Evolutionary conservation across 345 rosid genomes (phyloP), one percentile per base, ranked within the genome.

Genomic region (Zanthoxylum bungeanum): DNA sequence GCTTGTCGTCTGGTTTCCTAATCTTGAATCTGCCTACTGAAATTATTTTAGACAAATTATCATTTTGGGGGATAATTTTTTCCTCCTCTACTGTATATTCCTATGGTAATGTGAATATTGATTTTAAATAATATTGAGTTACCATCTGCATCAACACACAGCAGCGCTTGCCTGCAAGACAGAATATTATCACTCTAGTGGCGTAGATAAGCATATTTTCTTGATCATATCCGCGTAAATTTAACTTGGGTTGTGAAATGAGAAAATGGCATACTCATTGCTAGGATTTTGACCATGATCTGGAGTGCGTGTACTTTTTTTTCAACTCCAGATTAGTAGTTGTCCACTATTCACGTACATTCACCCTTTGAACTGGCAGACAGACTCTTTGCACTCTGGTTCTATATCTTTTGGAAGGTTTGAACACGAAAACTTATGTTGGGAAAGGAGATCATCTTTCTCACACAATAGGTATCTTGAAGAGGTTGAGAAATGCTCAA

Each of bases 361-460:
- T 50, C 47, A 4, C 44, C 67, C 12, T 82, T 72, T 40, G 31
- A 65, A 64, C 44, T 78, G 59, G 65, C 84, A 91, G 98, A 78
- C 79, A 37, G 91, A 76, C 75, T 87, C 91, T 62, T 68, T 87
- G 34, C 92, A 82, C 79, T 93, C 97, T 36, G 97, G 97, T 62
- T 93, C 97, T 14, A 69, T 93, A 82, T 93, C 97, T 22, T 93
- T 93, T 74, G 98, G 98, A 22, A 91, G 97, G 81, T 93, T 93
- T 68, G 98, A 93, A 76, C 87, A 70, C 33, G 97, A 93, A 55
- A 80, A 86, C 22, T 62, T 93, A 65, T 83, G 85, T 59, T 93
- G 98, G 97, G 98, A 93, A 74, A 89, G 84, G 73, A 82, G 93
- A 66, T 93, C 98, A 33, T 89, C 97, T 0, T 93, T 93, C 75